Conservation (phyloP, 2,329 filamentous ascomycete genomes). For the Fusarium drepaniforme region DNA sequence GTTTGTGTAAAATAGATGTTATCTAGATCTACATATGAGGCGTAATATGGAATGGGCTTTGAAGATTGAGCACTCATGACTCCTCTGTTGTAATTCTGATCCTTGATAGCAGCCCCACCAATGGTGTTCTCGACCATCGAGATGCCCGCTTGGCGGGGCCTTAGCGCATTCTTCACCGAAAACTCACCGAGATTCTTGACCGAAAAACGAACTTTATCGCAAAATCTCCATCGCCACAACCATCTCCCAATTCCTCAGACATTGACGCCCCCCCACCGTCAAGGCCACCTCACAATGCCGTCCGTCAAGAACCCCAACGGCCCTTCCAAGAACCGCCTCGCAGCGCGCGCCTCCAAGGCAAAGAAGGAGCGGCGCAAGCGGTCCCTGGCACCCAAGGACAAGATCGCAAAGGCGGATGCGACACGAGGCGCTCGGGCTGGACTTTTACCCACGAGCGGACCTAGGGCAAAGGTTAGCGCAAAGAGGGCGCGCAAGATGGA, state of each 20-base stretch:
- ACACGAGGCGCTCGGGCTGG: conserved; percentile 65
- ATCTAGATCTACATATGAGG: conserved; percentile 1
- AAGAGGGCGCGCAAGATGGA: conserved; percentile 70
- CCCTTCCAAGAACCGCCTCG: conserved; percentile 65
- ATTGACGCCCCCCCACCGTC: not conserved
- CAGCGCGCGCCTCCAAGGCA: conserved; percentile 58
- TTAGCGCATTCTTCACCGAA: conserved; percentile 24
- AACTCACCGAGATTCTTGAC: conserved; percentile 31
- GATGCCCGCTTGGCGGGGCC: conserved; percentile 28
- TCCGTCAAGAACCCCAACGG: conserved; percentile 71
- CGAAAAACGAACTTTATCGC: conserved; percentile 32
- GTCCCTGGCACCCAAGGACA: conserved; percentile 51
- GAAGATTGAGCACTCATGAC: not conserved
- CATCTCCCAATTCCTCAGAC: not conserved
- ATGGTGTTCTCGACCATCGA: conserved; percentile 24
- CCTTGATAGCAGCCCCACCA: not conserved
- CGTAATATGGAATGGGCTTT: not conserved
- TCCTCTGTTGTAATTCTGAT: not conserved
- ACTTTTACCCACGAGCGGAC: conserved; percentile 67
- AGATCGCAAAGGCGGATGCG: conserved; percentile 57
- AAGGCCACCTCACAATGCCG: conserved; percentile 55
- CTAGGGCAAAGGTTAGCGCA: conserved; percentile 61
- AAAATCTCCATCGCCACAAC: conserved; percentile 20
- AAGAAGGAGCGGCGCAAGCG: conserved; percentile 59
- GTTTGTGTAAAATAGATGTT: not conserved